phyloP scores from a whole-genome alignment of 148 eudicot genomes.

The Euryodendron excelsum region DNA sequence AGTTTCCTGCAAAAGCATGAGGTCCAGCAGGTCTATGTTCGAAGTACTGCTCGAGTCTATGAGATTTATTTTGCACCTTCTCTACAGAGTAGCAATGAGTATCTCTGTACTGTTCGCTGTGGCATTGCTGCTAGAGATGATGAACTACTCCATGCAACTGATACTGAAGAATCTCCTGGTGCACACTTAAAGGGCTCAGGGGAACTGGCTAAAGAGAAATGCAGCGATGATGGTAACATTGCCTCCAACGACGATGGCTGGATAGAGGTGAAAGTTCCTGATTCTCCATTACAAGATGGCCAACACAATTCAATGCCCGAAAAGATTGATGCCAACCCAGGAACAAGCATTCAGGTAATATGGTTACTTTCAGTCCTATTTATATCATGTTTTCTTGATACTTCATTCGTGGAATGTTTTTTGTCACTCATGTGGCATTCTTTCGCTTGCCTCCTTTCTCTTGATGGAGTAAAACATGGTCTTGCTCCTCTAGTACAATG shows the following conservation, averaged over 20 bases:
- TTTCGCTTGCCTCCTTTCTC: not conserved
- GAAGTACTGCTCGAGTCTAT: conserved; percentile 81
- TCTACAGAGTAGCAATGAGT: conserved; percentile 46
- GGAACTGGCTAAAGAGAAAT: conserved; percentile 26
- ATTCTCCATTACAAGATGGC: conserved; percentile 25
- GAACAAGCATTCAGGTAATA: conserved; percentile 44
- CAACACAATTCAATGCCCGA: conserved; percentile 21
- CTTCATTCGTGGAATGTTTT: not conserved
- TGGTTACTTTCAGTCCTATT: not conserved
- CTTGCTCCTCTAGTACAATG: not conserved
- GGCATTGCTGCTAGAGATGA: conserved; percentile 56
- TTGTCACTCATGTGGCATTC: not conserved
- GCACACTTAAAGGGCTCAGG: conserved; percentile 26
- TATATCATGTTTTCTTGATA: not conserved
- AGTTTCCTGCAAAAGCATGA: conserved; percentile 61
- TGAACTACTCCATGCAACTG: conserved; percentile 34
- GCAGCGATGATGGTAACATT: conserved; percentile 31
- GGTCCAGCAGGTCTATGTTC: conserved; percentile 70
- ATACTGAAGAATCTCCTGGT: conserved; percentile 28
- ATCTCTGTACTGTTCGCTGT: conserved; percentile 93
- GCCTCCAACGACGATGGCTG: conserved; percentile 68
- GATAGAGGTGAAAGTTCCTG: conserved; percentile 72
- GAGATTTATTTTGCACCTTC: conserved; percentile 67
- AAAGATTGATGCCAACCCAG: conserved; percentile 17
- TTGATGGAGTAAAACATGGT: not conserved